These are phyloP conservation scores for Exsudoporus frostii DNA, from an alignment of 768 basidiomycete species.

Conservation along the genomic window DNA sequence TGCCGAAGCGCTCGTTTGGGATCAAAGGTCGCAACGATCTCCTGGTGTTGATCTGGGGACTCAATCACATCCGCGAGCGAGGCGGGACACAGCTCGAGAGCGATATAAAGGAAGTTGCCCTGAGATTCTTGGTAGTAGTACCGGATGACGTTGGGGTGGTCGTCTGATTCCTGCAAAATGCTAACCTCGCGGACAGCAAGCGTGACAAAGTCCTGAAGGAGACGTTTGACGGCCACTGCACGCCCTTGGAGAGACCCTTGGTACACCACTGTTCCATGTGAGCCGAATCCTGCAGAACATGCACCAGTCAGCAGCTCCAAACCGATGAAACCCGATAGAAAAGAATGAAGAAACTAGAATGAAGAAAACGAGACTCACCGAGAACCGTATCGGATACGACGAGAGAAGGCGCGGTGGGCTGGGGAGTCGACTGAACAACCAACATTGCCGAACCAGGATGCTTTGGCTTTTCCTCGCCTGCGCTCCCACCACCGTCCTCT, in stretches of 20 bases:
- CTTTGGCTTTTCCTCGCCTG: constrained; percentile 16
- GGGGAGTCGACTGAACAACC: constrained; percentile 25
- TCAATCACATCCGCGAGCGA: constrained; percentile 88
- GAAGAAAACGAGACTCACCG: constrained; percentile 45
- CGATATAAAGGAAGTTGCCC: constrained; percentile 94
- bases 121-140: constrained; percentile 97
- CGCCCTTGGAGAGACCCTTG: constrained; percentile 94
- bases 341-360: neutral
- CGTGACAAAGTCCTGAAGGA: constrained; percentile 93
- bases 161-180: constrained; percentile 94
- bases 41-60: constrained; percentile 71
- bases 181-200: constrained; percentile 91
- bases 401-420: constrained; percentile 44
- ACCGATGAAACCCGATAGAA: neutral
- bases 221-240: constrained; percentile 96
- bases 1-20: constrained; percentile 86
- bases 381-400: constrained; percentile 72
- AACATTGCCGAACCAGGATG: constrained; percentile 12
- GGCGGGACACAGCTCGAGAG: constrained; percentile 90
- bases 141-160: constrained; percentile 97
- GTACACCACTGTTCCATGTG: constrained; percentile 95
- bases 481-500: constrained; percentile 34
- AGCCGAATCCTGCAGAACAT: constrained; percentile 73
- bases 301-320: constrained; percentile 4
- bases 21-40: constrained; percentile 75